Evolutionary conservation across 305 asterid species (phyloP).

Genomic region (Solanum hybrid): DNA sequence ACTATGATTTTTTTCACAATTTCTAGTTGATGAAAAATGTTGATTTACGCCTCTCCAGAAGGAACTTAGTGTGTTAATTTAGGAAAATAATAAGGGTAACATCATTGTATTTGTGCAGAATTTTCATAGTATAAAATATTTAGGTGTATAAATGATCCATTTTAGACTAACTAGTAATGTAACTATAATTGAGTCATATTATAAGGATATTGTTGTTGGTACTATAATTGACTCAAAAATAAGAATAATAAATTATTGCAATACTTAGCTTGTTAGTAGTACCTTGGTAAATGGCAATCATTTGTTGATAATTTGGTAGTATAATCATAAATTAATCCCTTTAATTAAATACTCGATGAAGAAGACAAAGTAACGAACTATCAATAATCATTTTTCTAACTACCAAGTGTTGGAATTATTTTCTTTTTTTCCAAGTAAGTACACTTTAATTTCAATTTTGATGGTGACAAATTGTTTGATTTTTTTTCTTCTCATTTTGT

Average conservation of each 20-base stretch:
- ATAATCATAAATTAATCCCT: background rate
- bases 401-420: background rate
- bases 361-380: background rate
- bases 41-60: background rate
- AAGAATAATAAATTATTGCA: background rate
- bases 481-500: background rate
- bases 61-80: background rate
- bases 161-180: background rate
- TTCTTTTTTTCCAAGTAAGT: background rate
- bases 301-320: background rate
- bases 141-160: background rate
- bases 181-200: background rate
- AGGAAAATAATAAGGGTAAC: background rate
- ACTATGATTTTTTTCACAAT: background rate
- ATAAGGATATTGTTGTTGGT: background rate
- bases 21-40: background rate
- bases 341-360: background rate
- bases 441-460: background rate
- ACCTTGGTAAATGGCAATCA: background rate
- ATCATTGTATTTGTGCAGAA: background rate
- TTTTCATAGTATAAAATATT: background rate
- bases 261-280: background rate
- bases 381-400: background rate
- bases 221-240: background rate
- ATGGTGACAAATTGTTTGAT: background rate